Evolutionary conservation across 192 early-diverging fungal species (phyloP), one percentile per base, ranked within the genome.

Genomic region (Backusella luteola): DNA sequence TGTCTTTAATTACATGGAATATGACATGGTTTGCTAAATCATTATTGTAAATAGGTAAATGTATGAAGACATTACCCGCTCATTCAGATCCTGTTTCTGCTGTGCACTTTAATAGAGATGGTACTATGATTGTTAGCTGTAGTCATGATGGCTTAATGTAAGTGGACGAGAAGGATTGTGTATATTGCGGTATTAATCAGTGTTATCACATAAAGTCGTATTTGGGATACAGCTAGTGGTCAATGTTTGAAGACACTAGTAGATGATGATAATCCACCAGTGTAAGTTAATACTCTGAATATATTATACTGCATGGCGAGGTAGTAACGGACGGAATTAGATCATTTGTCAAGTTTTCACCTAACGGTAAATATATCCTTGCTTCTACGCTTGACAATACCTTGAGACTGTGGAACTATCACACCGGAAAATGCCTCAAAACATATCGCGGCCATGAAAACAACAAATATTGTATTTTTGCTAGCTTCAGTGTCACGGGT

Each of bases 221-320:
- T 99, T 73, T 99, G 98, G 98, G 98, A 99, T 82, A 95, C 95
- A 34, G 90, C 93, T 44, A 95, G 97, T n/a, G 97, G 98, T 42
- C 95, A 98, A 82, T 98, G 97, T 78, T 89, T 99, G 12, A 99
- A 98, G 82, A 99, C 98, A 4, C 84, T 99, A 34, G 92, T 99
- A 19, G 95, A 97, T 80, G 97, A 98, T 79, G 93, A 94, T 76
- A 97, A 97, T 74, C 97, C 95, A 66, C 92, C 94, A 19, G 97
- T 98, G 90, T 96, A 82, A 88, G 90, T 32, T 32, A 32, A 32
- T 32, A 32, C 32, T 32, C 2, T 32, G 32, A 32, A 3, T 32
- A 32, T 32, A 32, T 1, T 32, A 53, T 14, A 63, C 14, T 26
- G n/a, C n/a, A 56, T 23, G 3, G 3, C 4, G 7, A 29, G 11